Percentiles rank a stretch among this genome's conserved stretches.
Conservation (phyloP, 805 yeast genomes). For the Ogataea chonburiensis region DNA sequence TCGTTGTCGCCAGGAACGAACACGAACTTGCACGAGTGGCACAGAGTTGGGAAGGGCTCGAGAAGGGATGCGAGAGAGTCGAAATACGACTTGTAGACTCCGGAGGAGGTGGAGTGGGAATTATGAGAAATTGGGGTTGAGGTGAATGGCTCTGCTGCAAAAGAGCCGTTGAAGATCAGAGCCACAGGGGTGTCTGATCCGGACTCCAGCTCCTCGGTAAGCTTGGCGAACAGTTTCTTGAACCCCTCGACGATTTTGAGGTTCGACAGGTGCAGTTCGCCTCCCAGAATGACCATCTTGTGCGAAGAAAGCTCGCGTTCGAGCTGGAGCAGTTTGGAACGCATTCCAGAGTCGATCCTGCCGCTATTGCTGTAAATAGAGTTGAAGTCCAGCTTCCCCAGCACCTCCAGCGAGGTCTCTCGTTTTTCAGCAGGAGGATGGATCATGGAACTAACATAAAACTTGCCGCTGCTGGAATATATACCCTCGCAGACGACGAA, state of each 20-base stretch:
- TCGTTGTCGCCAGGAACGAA: constrained; percentile 90
- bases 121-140: constrained; percentile 51
- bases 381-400: constrained; percentile 73
- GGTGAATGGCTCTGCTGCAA: constrained; percentile 62
- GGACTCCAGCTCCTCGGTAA: constrained; percentile 50
- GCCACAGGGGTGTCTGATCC: constrained; percentile 50
- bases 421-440: constrained; percentile 90
- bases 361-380: constrained; percentile 31
- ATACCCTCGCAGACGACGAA: constrained; percentile 83
- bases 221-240: constrained; percentile 53
- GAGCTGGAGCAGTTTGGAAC: constrained; percentile 49
- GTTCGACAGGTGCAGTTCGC: constrained; percentile 68
- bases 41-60: constrained; percentile 54
- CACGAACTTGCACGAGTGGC: constrained; percentile 54
- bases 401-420: constrained; percentile 60
- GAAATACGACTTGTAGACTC: constrained; percentile 62
- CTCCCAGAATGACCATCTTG: constrained; percentile 68
- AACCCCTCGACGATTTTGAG: constrained; percentile 58
- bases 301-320: constrained; percentile 60
- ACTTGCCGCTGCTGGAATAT: constrained; percentile 66
- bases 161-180: constrained; percentile 81
- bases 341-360: constrained; percentile 61
- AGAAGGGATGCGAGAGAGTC: constrained; percentile 70
- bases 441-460: constrained; percentile 71
- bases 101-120: constrained; percentile 48